Conservation (phyloP, 2,329 filamentous ascomycete genomes). For the Amesomyces nigricolor region DNA sequence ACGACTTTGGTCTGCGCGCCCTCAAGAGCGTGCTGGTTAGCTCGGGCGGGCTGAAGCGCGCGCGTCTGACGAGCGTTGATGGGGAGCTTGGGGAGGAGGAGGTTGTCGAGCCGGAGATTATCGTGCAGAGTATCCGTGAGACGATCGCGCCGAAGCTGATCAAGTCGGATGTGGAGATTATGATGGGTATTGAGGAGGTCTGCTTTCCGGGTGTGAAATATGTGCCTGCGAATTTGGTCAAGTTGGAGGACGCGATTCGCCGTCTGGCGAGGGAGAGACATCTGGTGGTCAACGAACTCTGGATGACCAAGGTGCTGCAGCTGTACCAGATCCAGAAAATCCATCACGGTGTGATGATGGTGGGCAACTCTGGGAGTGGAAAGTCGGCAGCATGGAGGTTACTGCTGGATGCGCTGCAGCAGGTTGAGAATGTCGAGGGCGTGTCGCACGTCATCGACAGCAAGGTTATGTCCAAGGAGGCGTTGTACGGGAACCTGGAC, state of each 20-base stretch:
- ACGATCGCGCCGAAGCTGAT: conserved; percentile 98
- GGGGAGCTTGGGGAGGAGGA: conserved; percentile 60
- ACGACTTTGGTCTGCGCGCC: conserved; percentile 96
- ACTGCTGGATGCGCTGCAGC: conserved; percentile 82
- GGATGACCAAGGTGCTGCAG: conserved; percentile 97
- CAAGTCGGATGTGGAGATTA: conserved; percentile 80
- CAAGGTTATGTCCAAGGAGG: conserved; percentile 99
- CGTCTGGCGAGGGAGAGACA: conserved; percentile 79
- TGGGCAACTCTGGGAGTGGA: conserved; percentile 93
- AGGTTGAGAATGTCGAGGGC: conserved; percentile 85
- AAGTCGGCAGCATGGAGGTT: conserved; percentile 96
- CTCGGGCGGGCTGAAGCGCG: conserved; percentile 90
- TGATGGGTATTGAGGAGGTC: conserved; percentile 74
- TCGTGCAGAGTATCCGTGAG: conserved; percentile 96
- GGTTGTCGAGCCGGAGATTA: conserved; percentile 88
- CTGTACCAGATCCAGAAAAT: conserved; percentile 97
- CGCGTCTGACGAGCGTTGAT: conserved; percentile 57
- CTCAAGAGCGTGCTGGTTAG: conserved; percentile 98
- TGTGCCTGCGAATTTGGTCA: conserved; percentile 76
- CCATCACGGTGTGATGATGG: conserved; percentile 99
- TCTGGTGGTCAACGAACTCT: conserved; percentile 83
- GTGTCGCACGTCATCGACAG: conserved; percentile 97
- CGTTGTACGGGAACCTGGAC: conserved; percentile 90
- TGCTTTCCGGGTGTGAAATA: conserved; percentile 94
- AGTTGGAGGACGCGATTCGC: conserved; percentile 74